Base-by-base conservation (phyloP, 2,329 filamentous ascomycete species). In the Trichophaea hybrida region DNA sequence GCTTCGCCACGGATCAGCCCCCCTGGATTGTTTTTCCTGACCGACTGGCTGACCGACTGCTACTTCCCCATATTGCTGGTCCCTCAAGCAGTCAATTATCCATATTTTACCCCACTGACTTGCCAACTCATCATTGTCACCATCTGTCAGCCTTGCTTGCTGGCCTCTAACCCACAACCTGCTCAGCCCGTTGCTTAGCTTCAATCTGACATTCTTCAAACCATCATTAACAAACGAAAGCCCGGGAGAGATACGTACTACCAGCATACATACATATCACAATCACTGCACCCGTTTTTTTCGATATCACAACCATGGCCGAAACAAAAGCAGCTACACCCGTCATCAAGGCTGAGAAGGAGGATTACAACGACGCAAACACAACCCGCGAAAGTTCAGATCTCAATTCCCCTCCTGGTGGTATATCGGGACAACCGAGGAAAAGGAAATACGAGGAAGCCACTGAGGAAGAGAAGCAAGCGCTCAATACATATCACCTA, bases 371-470 rank as follows among this genome's bases (percentile, higher is more conserved):
- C 15, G 34, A 44, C 13, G n/a, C 35, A n/a, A 55, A 31, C 4
- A 44, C 35, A 31, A 15, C 53, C 13, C 17, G 24, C 8, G 35
- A 55, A 15, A 33, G 38, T 17, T 49, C 44, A 24, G 44, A 24
- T 24, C 13, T 17, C 44, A 49, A 49, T 49, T 43, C 38, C 10
- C 38, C 38, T 8, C 5, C 44, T 12, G 17, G 24, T 49, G 44
- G 44, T 1, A 12, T n/a, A 4, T 12, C 7, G 13, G 8, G 24
- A n/a, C 10, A 15, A 12, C 57, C 56, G n/a, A 64, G 62, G 51
- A 65, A 65, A 52, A 59, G 63, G 37, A 64, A 64, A 49, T 62
- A 64, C 44, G 63, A 65, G 49, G 63, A 65, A 57, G 61, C 63
- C 48, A 64, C 63, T 15, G 49, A 55, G 15, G 51, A 62, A 51